These are phyloP conservation scores for Aspergillus sp. DNA, from an alignment of 2,329 filamentous ascomycete species.

Conservation along the genomic window DNA sequence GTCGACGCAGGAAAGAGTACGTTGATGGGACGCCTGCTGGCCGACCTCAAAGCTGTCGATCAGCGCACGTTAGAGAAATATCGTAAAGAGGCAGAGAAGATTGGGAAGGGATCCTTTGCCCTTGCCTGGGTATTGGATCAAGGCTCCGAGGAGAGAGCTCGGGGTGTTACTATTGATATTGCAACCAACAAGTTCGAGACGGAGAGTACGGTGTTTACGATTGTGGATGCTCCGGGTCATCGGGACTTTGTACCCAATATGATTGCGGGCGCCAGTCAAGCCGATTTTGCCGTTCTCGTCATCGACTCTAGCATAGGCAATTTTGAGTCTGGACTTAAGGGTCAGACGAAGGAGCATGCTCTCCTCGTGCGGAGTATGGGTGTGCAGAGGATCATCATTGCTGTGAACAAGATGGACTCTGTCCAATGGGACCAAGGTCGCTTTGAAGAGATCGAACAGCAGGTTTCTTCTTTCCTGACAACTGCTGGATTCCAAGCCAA, in stretches of 20 bases:
- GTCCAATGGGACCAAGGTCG: slow-evolving; percentile 78
- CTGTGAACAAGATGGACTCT: slow-evolving; percentile 92
- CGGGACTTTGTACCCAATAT: slow-evolving; percentile 97
- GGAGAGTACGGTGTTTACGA: slow-evolving; percentile 81
- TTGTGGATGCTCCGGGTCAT: slow-evolving; percentile 92
- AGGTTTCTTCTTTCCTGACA: slow-evolving; percentile 79
- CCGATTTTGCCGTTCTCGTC: slow-evolving; percentile 92
- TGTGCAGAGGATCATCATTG: slow-evolving; percentile 82
- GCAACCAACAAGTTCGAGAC: slow-evolving; percentile 95
- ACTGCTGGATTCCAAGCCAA: slow-evolving; percentile 79
- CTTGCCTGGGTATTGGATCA: slow-evolving; percentile 97
- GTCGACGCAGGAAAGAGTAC: slow-evolving; percentile 98
- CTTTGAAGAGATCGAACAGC: slow-evolving; percentile 81
- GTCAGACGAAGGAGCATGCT: slow-evolving; percentile 93
- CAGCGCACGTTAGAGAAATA: slow-evolving; percentile 87
- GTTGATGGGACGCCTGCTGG: slow-evolving; percentile 89
- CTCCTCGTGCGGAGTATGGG: slow-evolving; percentile 87
- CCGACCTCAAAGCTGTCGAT: slow-evolving; percentile 85
- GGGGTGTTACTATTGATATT: slow-evolving; percentile 95
- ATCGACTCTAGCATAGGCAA: slow-evolving; percentile 88
- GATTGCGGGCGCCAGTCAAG: slow-evolving; percentile 95
- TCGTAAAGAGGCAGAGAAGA: slow-evolving; percentile 81
- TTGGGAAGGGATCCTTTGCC: slow-evolving; percentile 94
- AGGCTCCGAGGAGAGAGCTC: slow-evolving; percentile 80
- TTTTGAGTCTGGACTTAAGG: slow-evolving; percentile 89